Evolutionary conservation across 2,329 filamentous ascomycete genomes (phyloP), one percentile per base, ranked within the genome.

Genomic region (Diplodia corticola): DNA sequence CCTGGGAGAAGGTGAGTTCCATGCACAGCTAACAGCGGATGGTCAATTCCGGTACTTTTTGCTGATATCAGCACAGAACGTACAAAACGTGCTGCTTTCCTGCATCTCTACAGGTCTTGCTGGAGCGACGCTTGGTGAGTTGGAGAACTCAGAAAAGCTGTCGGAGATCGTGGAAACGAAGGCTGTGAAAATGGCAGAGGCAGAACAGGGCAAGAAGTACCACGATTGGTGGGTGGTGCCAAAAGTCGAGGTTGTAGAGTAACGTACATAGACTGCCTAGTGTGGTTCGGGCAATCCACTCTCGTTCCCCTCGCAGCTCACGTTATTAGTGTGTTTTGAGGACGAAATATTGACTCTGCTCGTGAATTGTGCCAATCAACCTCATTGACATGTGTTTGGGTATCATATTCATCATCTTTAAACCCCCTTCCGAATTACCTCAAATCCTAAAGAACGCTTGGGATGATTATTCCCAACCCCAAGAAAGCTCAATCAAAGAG

Each of bases 171-270:
- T 17, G 22, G 59, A 22, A 20, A 12, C 33, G 46, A 44, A 7
- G 5, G 48, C 22, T 7, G 54, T 54, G 67, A 67, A 22, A 67
- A 46, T 54, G 63, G 51, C 30, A 68, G 67, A 13, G 46, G 68
- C 79, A 2, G 70, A 72, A 64, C 70, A 72, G 6, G 77, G 73
- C 46, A 76, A 78, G 70, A 75, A 80, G 70, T 81, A 80, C 74
- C 74, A 77, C 28, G 75, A 76, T 53, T 81, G 79, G 70, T 84
- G 82, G 81, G 71, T 80, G 30, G 78, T 84, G n/a, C 80, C 77
- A 5, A 80, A 76, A 69, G 69, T 83, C 5, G 50, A 64, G 26
- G 22, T 64, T 48, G 37, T 55, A 44, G 73, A 72, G 3, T 49
- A 61, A 35, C 17, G 20, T 35, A 67, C 59, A 28, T 61, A 35